Evolutionary conservation across 208 protist species (phyloP), one percentile per base, ranked within the genome.

Genomic region (Leptomonas seymouri): DNA sequence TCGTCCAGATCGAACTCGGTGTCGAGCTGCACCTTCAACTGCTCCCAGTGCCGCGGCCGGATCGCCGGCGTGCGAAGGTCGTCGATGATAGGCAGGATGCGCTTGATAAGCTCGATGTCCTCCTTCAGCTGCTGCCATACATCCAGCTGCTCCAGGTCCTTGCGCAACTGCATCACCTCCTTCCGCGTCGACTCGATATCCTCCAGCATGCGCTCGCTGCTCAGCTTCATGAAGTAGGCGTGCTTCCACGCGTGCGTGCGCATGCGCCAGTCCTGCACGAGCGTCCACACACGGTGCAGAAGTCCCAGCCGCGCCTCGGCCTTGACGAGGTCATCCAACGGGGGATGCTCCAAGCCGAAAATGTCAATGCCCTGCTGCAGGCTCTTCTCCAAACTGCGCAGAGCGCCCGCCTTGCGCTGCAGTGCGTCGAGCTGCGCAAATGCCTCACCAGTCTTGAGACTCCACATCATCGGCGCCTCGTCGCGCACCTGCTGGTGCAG

Each of bases 31-130:
- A 98, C 71, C 81, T 94, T 96, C 11, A 99, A 80, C 67, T 94
- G 76, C 61, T 93, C 80, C 97, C 97, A 99, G 67, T 99, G 97
- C 25, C 97, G 87, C 36, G 78, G 80, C 9, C 97, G 89, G 31
- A 99, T 97, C 9, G 97, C 97, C 16, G 80, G 82, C 30, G 98
- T 98, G 59, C 94, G 94, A n/a, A 99, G 82, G 64, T 99, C 97
- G 56, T 94, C 84, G 50, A 99, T 96, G 49, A 99, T 93, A 25
- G 98, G 98, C 76, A 99, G 83, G 7, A 97, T 87, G 65, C 90
- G 90, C 77, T 97, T 96, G 72, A 99, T 98, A 53, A 97, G 81
- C 54, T 99, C 97, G 25, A 99, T 97, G 50, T 96, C 82, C 42
- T 99, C 95, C 73, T 97, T 93, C 23, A 98, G 80, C 49, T 82